phyloP scores from a whole-genome alignment of 352 stramenopile genomes.

The Aphanomyces euteiches region DNA sequence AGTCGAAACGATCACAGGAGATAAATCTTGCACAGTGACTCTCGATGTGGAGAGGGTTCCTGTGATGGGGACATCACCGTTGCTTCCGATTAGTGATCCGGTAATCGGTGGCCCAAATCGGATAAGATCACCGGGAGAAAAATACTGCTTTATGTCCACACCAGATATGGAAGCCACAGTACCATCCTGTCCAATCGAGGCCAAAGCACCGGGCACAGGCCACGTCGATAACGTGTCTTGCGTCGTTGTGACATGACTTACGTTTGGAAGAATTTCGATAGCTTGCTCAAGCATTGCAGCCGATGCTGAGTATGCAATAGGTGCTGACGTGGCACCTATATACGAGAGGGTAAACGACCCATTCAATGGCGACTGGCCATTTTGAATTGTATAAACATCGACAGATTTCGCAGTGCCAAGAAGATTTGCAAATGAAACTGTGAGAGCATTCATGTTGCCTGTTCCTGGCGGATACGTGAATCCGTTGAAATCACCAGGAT shows the following conservation, averaged over 20 bases:
- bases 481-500: conserved; percentile 63
- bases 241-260: conserved; percentile 67
- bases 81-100: conserved; percentile 51
- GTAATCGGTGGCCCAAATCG: conserved; percentile 48
- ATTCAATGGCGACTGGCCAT: conserved; percentile 48
- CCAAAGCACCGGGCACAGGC: conserved; percentile 50
- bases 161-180: conserved; percentile 43
- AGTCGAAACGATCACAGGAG: conserved; percentile 42
- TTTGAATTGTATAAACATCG: conserved; percentile 50
- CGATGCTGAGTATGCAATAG: conserved; percentile 54
- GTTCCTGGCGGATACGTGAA: conserved; percentile 74
- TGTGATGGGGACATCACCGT: conserved; percentile 61
- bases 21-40: conserved; percentile 43
- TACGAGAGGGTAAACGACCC: conserved; percentile 55
- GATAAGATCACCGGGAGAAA: conserved; percentile 60
- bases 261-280: conserved; percentile 72
- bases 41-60: conserved; percentile 45
- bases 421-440: conserved; percentile 40
- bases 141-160: conserved; percentile 61
- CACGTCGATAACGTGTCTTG: conserved; percentile 51
- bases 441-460: conserved; percentile 62
- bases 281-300: conserved; percentile 59
- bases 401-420: conserved; percentile 47
- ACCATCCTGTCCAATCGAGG: conserved; percentile 54
- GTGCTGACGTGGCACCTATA: conserved; percentile 40